These are phyloP conservation scores for Hordeum pubiflorum DNA, from an alignment of 202 grass and related monocot species.

Conservation along the genomic window DNA sequence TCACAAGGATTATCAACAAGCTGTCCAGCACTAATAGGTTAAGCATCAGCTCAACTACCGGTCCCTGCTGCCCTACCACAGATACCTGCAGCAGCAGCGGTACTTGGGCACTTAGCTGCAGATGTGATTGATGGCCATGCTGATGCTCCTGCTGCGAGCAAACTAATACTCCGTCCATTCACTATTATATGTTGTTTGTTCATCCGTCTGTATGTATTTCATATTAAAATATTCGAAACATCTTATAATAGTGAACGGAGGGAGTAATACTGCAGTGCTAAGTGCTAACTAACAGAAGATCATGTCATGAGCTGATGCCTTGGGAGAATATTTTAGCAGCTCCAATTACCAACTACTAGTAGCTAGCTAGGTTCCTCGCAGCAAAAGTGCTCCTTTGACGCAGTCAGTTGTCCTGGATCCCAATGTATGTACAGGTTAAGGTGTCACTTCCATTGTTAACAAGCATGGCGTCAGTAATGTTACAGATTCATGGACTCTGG, in stretches of 20 bases:
- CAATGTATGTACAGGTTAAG: not conserved
- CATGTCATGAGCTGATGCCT: slow-evolving; percentile 9
- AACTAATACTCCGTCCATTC: not conserved
- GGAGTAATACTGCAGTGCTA: not conserved
- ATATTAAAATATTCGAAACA: too few species aligned
- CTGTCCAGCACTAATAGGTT: slow-evolving; percentile 38
- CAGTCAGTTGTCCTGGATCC: slow-evolving; percentile 22
- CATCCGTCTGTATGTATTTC: too few species aligned
- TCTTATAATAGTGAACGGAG: too few species aligned
- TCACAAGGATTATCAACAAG: slow-evolving; percentile 23
- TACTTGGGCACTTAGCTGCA: slow-evolving; percentile 22
- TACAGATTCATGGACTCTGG: not conserved
- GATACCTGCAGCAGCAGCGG: not conserved
- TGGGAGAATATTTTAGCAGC: slow-evolving; percentile 11
- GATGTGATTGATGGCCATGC: slow-evolving; percentile 7
- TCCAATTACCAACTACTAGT: slow-evolving; percentile 12
- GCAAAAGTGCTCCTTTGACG: slow-evolving; percentile 4
- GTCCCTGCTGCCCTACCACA: slow-evolving; percentile 26
- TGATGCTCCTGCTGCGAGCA: not conserved
- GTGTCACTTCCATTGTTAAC: slow-evolving; percentile 24
- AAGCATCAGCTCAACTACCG: slow-evolving; percentile 43
- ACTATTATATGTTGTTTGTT: too few species aligned
- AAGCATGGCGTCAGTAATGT: slow-evolving; percentile 1
- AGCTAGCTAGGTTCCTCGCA: slow-evolving; percentile 21
- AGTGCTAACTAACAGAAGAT: not conserved